A percentile compares a stretch with the other conserved stretches of the same genome.
phyloP scores from a whole-genome alignment of 78 protist species.

The Thecamonas trahens region DNA sequence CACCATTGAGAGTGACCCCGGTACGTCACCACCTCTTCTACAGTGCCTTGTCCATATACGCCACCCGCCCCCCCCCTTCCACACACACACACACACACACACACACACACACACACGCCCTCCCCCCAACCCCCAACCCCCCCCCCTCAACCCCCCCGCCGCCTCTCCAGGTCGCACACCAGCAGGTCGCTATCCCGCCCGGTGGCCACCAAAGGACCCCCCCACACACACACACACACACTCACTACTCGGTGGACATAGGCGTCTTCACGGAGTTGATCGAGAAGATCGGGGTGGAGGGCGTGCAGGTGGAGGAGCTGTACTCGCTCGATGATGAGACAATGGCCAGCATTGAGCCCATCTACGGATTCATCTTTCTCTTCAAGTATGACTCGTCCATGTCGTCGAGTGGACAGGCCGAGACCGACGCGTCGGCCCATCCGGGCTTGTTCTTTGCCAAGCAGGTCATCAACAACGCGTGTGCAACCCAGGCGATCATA shows the following conservation, averaged over 20 bases:
- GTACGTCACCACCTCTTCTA: neutral
- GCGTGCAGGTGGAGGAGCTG: slow-evolving; percentile 87
- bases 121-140: too few relatives aligned
- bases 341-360: slow-evolving; percentile 39
- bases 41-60: too few relatives aligned
- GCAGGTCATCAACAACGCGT: slow-evolving; percentile 86
- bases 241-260: too few relatives aligned
- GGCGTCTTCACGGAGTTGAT: slow-evolving; percentile 92
- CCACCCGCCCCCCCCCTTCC: too few relatives aligned
- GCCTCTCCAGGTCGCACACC: too few relatives aligned
- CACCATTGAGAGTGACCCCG: slow-evolving; percentile 6
- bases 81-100: too few relatives aligned
- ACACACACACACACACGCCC: too few relatives aligned
- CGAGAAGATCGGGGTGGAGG: slow-evolving; percentile 76
- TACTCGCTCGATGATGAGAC: slow-evolving; percentile 68
- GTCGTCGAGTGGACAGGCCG: slow-evolving; percentile 49
- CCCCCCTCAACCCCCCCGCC: too few relatives aligned
- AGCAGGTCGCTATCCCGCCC: too few relatives aligned
- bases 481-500: slow-evolving; percentile 97
- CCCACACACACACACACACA: too few relatives aligned
- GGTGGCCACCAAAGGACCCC: too few relatives aligned
- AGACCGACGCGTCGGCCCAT: slow-evolving; percentile 10
- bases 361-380: slow-evolving; percentile 86
- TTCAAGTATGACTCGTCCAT: too few relatives aligned
- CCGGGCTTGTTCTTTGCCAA: slow-evolving; percentile 76